phyloP scores from a whole-genome alignment of 225 moss, liverwort and hornwort genomes.

The Physcomitrium patens region DNA sequence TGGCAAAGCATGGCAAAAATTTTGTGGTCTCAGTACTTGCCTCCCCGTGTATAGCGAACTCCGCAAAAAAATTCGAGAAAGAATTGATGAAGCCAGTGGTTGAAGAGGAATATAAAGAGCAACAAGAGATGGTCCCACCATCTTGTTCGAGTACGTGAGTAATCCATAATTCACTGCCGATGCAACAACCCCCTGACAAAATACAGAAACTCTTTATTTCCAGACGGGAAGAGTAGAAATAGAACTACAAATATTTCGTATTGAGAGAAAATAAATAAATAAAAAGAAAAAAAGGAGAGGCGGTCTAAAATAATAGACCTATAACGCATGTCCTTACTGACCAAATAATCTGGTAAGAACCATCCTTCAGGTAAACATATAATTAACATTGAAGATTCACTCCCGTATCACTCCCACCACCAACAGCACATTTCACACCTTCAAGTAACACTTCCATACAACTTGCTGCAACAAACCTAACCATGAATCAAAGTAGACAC shows the following conservation, averaged over 20 bases:
- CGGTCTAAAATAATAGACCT: slow-evolving; percentile 2
- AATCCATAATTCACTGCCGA: slow-evolving; percentile 90
- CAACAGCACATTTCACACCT: background rate
- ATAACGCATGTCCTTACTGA: background rate
- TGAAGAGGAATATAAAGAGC: slow-evolving; percentile 91
- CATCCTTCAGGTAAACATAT: slow-evolving; percentile 1
- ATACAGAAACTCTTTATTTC: background rate
- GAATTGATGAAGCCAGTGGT: slow-evolving; percentile 71
- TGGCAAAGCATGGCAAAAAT: slow-evolving; percentile 5
- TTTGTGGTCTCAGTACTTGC: slow-evolving; percentile 38
- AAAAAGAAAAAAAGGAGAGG: background rate
- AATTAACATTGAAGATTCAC: background rate
- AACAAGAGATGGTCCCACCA: slow-evolving; percentile 88
- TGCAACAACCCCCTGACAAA: slow-evolving; percentile 79
- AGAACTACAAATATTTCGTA: background rate
- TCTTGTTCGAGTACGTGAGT: slow-evolving; percentile 78
- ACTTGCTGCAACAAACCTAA: slow-evolving; percentile 7
- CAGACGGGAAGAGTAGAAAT: slow-evolving; percentile 4
- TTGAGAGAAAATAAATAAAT: background rate
- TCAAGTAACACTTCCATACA: background rate
- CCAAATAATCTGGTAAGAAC: slow-evolving; percentile 1
- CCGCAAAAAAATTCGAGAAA: slow-evolving; percentile 79
- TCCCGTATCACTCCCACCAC: slow-evolving; percentile 1
- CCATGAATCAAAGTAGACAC: slow-evolving; percentile 2
- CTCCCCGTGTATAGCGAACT: slow-evolving; percentile 83